Base-by-base conservation (phyloP, 2,329 filamentous ascomycete genomes). In the Aureobasidium sp. region DNA sequence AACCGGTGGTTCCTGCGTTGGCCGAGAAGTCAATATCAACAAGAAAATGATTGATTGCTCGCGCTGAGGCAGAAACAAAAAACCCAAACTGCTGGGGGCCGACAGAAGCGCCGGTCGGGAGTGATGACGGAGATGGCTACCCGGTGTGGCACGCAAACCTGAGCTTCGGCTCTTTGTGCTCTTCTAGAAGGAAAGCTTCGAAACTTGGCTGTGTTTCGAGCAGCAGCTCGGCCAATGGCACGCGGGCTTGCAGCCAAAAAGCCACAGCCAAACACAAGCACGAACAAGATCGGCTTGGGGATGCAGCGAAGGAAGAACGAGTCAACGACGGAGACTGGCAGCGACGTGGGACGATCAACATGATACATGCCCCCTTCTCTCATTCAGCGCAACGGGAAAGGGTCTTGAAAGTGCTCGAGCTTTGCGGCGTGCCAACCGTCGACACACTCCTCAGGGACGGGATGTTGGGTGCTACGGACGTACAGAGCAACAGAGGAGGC, bases 111-210 rank as follows among this genome's bases (percentile, higher is more conserved):
- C 54, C 54, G 53, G 31, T 37, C 42, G 54, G 29, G 27, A 57
- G 27, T 27, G 19, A 48, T 58, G 54, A 58, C 54, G 54, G 42
- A 48, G 40, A 37, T 58, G 42, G 42, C 42, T 48, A 48, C 17
- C 27, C n/a, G 27, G 31, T 45, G 53, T 57, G 33, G 53, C 29
- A 58, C 54, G 31, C 31, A 48, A 48, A 58, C n/a, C 40, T 47
- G n/a, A 37, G 29, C 42, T 47, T 48, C 42, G 54, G 42, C 54
- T 47, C 54, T 48, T 39, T 58, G 42, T 58, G 22, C 42, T 31
- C 31, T 58, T 58, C 54, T 58, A 58, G 54, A 58, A 58, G 54
- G 54, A 37, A 29, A 14, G 54, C 42, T 47, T 58, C 54, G 54
- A 58, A 58, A 58, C 54, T 42, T 58, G 54, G 54, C 22, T 19